phyloP scores from a whole-genome alignment of 768 basidiomycete genomes.

The Kwoniella europaea region DNA sequence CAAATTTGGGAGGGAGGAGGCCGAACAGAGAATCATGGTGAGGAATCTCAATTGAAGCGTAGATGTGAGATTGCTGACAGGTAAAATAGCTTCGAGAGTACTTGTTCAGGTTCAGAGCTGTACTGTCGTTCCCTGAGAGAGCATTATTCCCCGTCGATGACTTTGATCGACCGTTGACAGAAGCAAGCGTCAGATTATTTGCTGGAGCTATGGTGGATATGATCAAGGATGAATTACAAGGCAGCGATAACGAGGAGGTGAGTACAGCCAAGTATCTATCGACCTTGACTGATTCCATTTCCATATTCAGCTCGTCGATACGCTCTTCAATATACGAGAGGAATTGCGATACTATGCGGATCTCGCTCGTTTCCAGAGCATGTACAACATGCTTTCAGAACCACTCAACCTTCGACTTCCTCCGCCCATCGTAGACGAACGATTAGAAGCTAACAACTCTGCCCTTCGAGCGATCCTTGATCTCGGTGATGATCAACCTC shows the following conservation, averaged over 20 bases:
- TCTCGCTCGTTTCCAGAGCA: conserved; percentile 41
- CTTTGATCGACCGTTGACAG: conserved; percentile 47
- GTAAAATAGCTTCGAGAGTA: conserved; percentile 41
- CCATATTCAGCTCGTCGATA: conserved; percentile 20
- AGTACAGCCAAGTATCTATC: conserved; percentile 1
- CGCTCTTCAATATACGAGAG: conserved; percentile 34
- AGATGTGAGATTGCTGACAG: conserved; percentile 6
- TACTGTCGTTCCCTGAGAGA: conserved; percentile 38
- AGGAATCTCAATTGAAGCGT: background rate
- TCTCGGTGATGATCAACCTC: conserved; percentile 25
- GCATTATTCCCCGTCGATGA: conserved; percentile 40
- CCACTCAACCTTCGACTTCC: conserved; percentile 29
- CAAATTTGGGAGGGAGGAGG: conserved; percentile 31
- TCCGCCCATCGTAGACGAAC: conserved; percentile 13
- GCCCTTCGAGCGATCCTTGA: conserved; percentile 35
- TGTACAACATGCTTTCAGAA: conserved; percentile 29
- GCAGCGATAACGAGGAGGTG: conserved; percentile 30
- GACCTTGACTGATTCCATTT: background rate
- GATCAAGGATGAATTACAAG: conserved; percentile 35
- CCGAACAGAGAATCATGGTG: conserved; percentile 40
- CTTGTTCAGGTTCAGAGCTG: conserved; percentile 34
- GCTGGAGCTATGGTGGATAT: conserved; percentile 46
- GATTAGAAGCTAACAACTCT: conserved; percentile 19
- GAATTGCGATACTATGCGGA: conserved; percentile 50
- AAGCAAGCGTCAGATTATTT: conserved; percentile 43